Percentiles rank a stretch among this genome's conserved stretches.
These are phyloP conservation scores for Epipyxis sp. DNA, from an alignment of 108 stramenopile species.

Conservation along the genomic window DNA sequence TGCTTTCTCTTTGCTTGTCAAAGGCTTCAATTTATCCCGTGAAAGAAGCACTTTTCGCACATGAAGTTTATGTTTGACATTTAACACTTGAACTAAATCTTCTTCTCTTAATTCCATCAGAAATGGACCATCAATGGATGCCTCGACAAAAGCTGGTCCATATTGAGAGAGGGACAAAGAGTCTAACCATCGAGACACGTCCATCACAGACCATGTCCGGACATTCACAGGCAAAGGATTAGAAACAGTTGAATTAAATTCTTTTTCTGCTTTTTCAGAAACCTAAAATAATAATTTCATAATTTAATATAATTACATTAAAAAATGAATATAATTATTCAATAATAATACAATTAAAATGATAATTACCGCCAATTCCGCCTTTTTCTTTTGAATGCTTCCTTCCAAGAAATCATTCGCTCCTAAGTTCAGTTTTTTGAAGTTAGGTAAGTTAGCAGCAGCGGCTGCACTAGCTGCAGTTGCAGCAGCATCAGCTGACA, in stretches of 20 bases:
- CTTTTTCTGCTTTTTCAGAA: conserved; percentile 40
- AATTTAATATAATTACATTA: too few species aligned
- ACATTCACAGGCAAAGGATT: conserved; percentile 54
- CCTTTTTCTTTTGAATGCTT: conserved; percentile 35
- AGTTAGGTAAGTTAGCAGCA: conserved; percentile 54
- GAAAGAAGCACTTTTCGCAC: conserved; percentile 55
- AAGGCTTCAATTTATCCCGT: conserved; percentile 54
- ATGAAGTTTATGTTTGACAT: conserved; percentile 61
- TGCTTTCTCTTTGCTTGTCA: conserved; percentile 41
- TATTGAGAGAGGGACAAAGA: conserved; percentile 43
- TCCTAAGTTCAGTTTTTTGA: conserved; percentile 44
- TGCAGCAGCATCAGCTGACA: conserved; percentile 59
- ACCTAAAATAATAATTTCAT: not conserved
- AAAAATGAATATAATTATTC: too few species aligned
- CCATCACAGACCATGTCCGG: conserved; percentile 50
- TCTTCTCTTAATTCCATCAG: conserved; percentile 56
- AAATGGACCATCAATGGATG: conserved; percentile 56
- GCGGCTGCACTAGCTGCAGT: conserved; percentile 58
- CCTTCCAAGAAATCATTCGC: conserved; percentile 34
- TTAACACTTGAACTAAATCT: conserved; percentile 54
- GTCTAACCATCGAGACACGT: conserved; percentile 56
- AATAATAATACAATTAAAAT: too few species aligned
- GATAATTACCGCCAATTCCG: conserved; percentile 31
- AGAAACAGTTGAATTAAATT: conserved; percentile 36
- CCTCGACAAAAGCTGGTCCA: conserved; percentile 51